Conservation (phyloP, 2,329 filamentous ascomycete species). For the Penicillium sp. region DNA sequence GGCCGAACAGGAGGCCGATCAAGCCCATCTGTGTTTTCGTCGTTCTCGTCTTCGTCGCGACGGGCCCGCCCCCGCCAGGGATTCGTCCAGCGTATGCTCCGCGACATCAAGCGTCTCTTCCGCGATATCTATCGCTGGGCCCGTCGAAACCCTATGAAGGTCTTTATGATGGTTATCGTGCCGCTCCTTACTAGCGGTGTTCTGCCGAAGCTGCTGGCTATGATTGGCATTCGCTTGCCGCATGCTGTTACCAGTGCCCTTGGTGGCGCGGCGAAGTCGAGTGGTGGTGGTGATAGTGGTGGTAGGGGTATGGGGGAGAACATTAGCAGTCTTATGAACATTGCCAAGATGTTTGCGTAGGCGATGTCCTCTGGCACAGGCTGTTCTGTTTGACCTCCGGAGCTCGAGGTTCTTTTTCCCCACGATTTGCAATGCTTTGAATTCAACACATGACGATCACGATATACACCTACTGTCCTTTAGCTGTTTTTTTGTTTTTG, state of each 20-base stretch:
- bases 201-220: slow-evolving; percentile 70
- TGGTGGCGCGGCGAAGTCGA: slow-evolving; percentile 27
- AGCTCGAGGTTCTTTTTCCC: neutral
- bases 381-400: neutral
- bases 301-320: slow-evolving; percentile 34
- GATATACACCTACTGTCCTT: slow-evolving; percentile 18
- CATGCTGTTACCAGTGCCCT: slow-evolving; percentile 50
- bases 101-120: slow-evolving; percentile 73
- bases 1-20: slow-evolving; percentile 35
- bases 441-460: slow-evolving; percentile 18
- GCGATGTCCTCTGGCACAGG: neutral
- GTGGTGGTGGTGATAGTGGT: slow-evolving; percentile 12
- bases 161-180: slow-evolving; percentile 82
- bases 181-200: slow-evolving; percentile 83
- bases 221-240: slow-evolving; percentile 77
- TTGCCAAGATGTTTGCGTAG: slow-evolving; percentile 40
- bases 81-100: slow-evolving; percentile 71
- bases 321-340: slow-evolving; percentile 32
- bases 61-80: slow-evolving; percentile 73
- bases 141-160: slow-evolving; percentile 78
- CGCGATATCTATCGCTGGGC: slow-evolving; percentile 79
- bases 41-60: slow-evolving; percentile 69
- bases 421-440: neutral
- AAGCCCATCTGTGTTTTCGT: slow-evolving; percentile 52
- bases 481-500: slow-evolving; percentile 7